phyloP scores from a whole-genome alignment of 306 rosid species.

The Prunus kanzakura region DNA sequence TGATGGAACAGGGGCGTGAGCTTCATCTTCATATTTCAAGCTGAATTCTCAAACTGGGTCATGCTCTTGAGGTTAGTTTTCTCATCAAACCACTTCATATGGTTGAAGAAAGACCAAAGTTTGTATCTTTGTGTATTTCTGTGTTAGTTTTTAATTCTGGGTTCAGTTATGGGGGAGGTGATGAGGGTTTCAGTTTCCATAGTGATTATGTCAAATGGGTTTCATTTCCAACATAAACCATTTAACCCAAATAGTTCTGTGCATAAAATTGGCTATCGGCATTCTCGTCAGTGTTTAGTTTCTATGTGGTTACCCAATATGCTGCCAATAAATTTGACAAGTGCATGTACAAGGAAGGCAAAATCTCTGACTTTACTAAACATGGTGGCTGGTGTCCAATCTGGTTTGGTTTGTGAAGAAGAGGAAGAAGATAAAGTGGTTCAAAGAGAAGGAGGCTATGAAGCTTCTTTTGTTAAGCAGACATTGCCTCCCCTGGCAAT shows the following conservation, averaged over 20 bases:
- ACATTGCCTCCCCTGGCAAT: slow-evolving; percentile 31
- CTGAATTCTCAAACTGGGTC: not conserved
- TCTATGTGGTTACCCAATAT: slow-evolving; percentile 31
- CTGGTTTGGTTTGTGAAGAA: slow-evolving; percentile 32
- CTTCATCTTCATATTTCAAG: not conserved
- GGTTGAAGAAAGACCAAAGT: not conserved
- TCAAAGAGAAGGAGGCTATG: slow-evolving; percentile 24
- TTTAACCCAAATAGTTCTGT: slow-evolving; percentile 23
- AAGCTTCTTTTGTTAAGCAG: slow-evolving; percentile 29
- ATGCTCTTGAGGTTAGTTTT: slow-evolving; percentile 4
- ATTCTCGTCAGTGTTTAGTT: slow-evolving; percentile 23
- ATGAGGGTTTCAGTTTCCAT: slow-evolving; percentile 15
- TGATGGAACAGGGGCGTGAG: not conserved
- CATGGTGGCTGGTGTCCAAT: slow-evolving; percentile 25
- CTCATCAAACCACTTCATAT: not conserved
- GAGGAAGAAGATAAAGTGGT: slow-evolving; percentile 15
- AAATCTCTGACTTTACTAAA: slow-evolving; percentile 23
- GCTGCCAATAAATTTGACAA: slow-evolving; percentile 16
- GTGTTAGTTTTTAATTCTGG: not conserved
- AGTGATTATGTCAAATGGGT: slow-evolving; percentile 28
- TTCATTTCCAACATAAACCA: slow-evolving; percentile 33
- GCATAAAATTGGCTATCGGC: slow-evolving; percentile 12
- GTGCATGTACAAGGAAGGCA: slow-evolving; percentile 31
- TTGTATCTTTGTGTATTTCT: not conserved
- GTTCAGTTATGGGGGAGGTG: slow-evolving; percentile 18